These are phyloP conservation scores for Helotiales sp. DNA, from an alignment of 2,329 filamentous ascomycete species.

Conservation along the genomic window DNA sequence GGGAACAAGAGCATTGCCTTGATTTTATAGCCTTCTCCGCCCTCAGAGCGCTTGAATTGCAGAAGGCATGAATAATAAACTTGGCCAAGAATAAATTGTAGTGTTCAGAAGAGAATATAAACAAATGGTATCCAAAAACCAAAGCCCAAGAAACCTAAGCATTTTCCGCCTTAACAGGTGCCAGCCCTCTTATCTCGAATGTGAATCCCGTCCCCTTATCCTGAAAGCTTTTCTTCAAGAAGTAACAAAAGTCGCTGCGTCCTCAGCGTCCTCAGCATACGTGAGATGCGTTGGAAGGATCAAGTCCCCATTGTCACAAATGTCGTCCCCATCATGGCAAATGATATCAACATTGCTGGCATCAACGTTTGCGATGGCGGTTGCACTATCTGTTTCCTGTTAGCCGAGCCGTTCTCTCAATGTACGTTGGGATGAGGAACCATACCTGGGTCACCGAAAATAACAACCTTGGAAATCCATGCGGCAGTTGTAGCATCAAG, in stretches of 20 bases:
- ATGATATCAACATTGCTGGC: slow-evolving; percentile 41
- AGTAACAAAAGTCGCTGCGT: slow-evolving; percentile 39
- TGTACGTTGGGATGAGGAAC: neutral
- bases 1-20: neutral
- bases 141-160: too few relatives aligned
- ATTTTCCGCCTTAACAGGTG: too few relatives aligned
- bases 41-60: too few relatives aligned
- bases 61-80: too few relatives aligned
- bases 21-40: too few relatives aligned
- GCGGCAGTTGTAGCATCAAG: slow-evolving; percentile 30
- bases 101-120: too few relatives aligned
- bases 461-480: slow-evolving; percentile 41
- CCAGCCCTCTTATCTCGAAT: too few relatives aligned
- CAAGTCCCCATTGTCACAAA: slow-evolving; percentile 48
- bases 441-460: slow-evolving; percentile 45
- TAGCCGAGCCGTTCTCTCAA: too few relatives aligned
- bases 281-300: slow-evolving; percentile 41
- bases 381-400: slow-evolving; percentile 21
- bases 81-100: too few relatives aligned
- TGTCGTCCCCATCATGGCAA: slow-evolving; percentile 50
- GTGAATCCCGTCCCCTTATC: neutral
- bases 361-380: slow-evolving; percentile 25
- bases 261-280: slow-evolving; percentile 39
- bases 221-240: neutral
- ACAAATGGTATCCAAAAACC: too few relatives aligned